Base-by-base conservation (phyloP, 2,329 filamentous ascomycete genomes). In the Paecilomyces fulvus region DNA sequence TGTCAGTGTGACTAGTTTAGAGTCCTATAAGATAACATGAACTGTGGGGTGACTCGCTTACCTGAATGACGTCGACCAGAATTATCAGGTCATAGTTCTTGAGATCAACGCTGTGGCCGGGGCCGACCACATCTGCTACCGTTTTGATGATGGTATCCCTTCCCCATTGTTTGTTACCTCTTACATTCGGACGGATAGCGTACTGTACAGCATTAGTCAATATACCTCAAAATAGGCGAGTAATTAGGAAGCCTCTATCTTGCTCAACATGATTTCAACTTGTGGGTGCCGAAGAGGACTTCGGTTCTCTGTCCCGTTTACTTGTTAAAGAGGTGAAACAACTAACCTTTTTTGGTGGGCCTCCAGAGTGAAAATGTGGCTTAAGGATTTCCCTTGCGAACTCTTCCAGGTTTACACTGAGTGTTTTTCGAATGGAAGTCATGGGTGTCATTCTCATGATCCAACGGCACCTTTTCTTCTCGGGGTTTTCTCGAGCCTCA, bases 381-480 rank as follows among this genome's bases (percentile, higher is more conserved):
- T 77, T 77, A 48, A 87, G 75, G 31, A 86, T 81, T 59, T 80
- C 71, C 55, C 74, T 73, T 37, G 82, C 81, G 54, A 85, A 77
- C 54, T 77, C 77, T 57, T 81, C 79, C 30, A 87, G 69, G 21
- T 83, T 82, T 56, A 80, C 79, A 57, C 77, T 76, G 30, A 81
- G 77, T 31, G 82, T 81, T 67, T 83, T 84, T 28, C 79, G 80
- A 56, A 83, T 79, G 25, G 79, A 72, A 23, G 76, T 80, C 60
- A 85, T 79, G 17, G 84, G 84, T 21, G 80, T 84, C 56, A 87
- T 72, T 60, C 84, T 76, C 67, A 83, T 82, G 51, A 84, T 77
- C 65, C 77, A 85, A 56, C 83, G 77, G 59, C 81, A 80, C 58
- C 78, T 77, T 64, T 81, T 83, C 56, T 72, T 76, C 48, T 76